Evolutionary conservation across 106 monocot species (phyloP), one percentile per base, ranked within the genome.

Genomic region (Hemerocallis citrina): DNA sequence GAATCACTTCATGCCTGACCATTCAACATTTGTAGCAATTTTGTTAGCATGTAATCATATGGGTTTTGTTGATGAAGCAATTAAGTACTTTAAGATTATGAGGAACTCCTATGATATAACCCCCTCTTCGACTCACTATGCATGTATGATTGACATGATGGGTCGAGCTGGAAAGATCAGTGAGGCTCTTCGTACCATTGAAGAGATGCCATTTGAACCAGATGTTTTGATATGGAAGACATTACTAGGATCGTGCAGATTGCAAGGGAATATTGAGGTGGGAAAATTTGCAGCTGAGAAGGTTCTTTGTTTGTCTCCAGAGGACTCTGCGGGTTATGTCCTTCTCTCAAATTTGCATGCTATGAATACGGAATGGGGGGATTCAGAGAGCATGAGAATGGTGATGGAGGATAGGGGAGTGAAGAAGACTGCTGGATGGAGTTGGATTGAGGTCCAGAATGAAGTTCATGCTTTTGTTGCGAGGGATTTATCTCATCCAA

Each of bases 401-500:
- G 48, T 33, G 62, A 79, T 86, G 85, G 79, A 82, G 29, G 65
- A 79, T 29, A 67, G 62, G 11, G 89, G 82, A 35, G 70, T 86
- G 43, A 82, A 62, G 71, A 91, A 91, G 57, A 74, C 60, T 19
- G 74, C 85, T 23, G 89, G 76, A 29, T 73, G 74, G 70, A 91
- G 90, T 73, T 82, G 81, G 79, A 86, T 91, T 62, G 74, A 91
- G 72, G 14, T 79, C 7, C 71, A 63, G 25, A 66, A 30, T 40
- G 69, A 68, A 44, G 64, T 86, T n/a, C 71, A 82, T 66, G 19
- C 52, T 40, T 91, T 85, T 46, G 59, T 61, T 48, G 81, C 82
- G 20, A 49, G 71, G 17, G 72, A 75, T 62, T 47, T 6, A 3
- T 72, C 72, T 67, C 92, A 92, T 74, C 63, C 32, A 12, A 41